phyloP scores from a whole-genome alignment of 768 basidiomycete genomes.

The Pulveroboletus sp. region DNA sequence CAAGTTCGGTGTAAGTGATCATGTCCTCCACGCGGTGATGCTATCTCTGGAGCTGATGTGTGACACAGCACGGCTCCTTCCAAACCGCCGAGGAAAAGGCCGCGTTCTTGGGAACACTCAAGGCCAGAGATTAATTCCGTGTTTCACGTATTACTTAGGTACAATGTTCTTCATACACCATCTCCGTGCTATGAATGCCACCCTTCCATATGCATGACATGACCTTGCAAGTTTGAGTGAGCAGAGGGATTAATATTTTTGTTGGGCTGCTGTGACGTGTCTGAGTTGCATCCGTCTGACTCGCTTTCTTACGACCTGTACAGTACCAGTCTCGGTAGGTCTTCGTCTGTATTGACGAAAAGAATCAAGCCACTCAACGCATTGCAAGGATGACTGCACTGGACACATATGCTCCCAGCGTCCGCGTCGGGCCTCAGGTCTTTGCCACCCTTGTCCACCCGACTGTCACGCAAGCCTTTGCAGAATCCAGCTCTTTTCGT shows the following conservation, averaged over 20 bases:
- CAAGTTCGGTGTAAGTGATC: conserved; percentile 81
- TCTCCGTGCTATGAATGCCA: conserved; percentile 40
- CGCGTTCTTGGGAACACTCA: conserved; percentile 90
- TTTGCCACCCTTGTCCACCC: conserved; percentile 29
- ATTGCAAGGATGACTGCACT: conserved; percentile 62
- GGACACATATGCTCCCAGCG: conserved; percentile 77
- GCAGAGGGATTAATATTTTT: not conserved
- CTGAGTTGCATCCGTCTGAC: not conserved
- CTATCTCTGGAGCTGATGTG: conserved; percentile 2
- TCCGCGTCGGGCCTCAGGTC: conserved; percentile 67
- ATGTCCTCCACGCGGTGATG: not conserved
- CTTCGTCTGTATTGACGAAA: not conserved
- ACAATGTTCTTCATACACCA: conserved; percentile 33
- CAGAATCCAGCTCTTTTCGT: conserved; percentile 2
- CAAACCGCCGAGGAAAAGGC: conserved; percentile 96
- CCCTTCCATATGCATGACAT: conserved; percentile 8
- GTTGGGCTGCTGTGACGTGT: not conserved
- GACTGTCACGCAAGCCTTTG: conserved; percentile 29
- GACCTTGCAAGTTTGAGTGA: not conserved
- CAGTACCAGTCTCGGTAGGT: conserved; percentile 45
- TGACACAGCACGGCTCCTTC: conserved; percentile 83
- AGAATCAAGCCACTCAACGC: conserved; percentile 5
- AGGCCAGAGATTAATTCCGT: conserved; percentile 63
- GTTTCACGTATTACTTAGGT: conserved; percentile 36
- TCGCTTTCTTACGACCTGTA: not conserved